Conservation (phyloP, 2,329 filamentous ascomycete species). For the Colletotrichum karsti region DNA sequence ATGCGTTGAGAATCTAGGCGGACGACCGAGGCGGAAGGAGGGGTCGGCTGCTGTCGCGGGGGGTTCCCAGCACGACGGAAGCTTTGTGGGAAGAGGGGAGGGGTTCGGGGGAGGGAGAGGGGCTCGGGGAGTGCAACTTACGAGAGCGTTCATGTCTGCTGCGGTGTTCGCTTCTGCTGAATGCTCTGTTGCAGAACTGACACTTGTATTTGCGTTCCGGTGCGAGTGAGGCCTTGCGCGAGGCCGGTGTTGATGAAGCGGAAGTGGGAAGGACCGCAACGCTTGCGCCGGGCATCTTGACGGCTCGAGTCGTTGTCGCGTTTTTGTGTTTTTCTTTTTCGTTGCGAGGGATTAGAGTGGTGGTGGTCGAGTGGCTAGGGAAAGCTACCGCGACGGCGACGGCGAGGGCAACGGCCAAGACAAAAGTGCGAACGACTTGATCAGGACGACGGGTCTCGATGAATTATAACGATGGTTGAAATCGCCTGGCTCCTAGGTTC, state of each 20-base stretch:
- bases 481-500: conserved; percentile 52
- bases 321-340: conserved; percentile 33
- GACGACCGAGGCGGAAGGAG: conserved; percentile 3
- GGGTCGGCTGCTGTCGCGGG: background rate
- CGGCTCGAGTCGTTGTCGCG: conserved; percentile 41
- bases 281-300: conserved; percentile 75
- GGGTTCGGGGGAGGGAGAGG: conserved; percentile 17
- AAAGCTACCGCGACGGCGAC: conserved; percentile 29
- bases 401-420: conserved; percentile 33
- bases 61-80: conserved; percentile 13
- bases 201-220: conserved; percentile 99
- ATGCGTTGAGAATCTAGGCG: background rate
- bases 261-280: conserved; percentile 71
- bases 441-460: conserved; percentile 39
- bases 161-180: conserved; percentile 96
- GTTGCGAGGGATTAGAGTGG: conserved; percentile 27
- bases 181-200: conserved; percentile 97
- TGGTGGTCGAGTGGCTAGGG: conserved; percentile 25
- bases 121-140: conserved; percentile 67
- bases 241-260: conserved; percentile 73
- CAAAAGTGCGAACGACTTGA: conserved; percentile 37
- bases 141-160: conserved; percentile 97
- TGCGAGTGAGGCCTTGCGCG: conserved; percentile 78
- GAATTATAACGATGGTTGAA: conserved; percentile 66
- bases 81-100: conserved; percentile 18